Conservation (phyloP, 2,329 filamentous ascomycete species). For the Claviceps capensis region DNA sequence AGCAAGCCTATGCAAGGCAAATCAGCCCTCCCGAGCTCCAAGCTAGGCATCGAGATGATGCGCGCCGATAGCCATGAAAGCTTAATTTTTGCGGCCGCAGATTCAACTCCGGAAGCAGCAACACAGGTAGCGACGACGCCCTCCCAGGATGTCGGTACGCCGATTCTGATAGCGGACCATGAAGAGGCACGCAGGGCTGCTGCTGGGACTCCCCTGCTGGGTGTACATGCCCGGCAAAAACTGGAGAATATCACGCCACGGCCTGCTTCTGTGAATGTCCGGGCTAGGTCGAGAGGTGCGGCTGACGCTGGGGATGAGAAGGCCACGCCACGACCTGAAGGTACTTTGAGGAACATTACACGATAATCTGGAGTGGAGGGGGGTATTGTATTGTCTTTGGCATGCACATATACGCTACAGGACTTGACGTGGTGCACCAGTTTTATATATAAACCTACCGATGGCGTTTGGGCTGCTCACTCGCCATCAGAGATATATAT, state of each 20-base stretch:
- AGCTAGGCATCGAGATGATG: conserved; percentile 96
- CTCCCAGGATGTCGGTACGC: conserved; percentile 25
- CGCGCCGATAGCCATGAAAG: conserved; percentile 89
- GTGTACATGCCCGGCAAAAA: not conserved
- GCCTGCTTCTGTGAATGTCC: conserved; percentile 12
- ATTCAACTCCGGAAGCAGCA: conserved; percentile 36
- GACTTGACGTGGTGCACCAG: not conserved
- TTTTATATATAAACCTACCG: not conserved
- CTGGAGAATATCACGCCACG: conserved; percentile 18
- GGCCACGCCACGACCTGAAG: conserved; percentile 25
- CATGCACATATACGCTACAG: too few species aligned
- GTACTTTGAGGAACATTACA: too few species aligned
- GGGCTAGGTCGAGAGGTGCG: not conserved
- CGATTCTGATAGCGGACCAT: conserved; percentile 12
- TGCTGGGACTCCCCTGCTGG: conserved; percentile 9
- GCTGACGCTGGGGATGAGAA: conserved; percentile 18
- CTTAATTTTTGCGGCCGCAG: conserved; percentile 37
- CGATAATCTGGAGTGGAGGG: too few species aligned
- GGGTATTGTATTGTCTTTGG: too few species aligned
- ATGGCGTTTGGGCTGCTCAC: too few species aligned
- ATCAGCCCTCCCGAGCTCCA: conserved; percentile 58
- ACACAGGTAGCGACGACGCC: conserved; percentile 38
- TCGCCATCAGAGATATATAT: too few species aligned
- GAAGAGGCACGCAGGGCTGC: not conserved
- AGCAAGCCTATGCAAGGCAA: conserved; percentile 29